Percentiles rank a stretch among this genome's conserved stretches.
These are phyloP conservation scores for Diplodia mutila DNA, from an alignment of 2,329 filamentous ascomycete genomes.

Conservation along the genomic window DNA sequence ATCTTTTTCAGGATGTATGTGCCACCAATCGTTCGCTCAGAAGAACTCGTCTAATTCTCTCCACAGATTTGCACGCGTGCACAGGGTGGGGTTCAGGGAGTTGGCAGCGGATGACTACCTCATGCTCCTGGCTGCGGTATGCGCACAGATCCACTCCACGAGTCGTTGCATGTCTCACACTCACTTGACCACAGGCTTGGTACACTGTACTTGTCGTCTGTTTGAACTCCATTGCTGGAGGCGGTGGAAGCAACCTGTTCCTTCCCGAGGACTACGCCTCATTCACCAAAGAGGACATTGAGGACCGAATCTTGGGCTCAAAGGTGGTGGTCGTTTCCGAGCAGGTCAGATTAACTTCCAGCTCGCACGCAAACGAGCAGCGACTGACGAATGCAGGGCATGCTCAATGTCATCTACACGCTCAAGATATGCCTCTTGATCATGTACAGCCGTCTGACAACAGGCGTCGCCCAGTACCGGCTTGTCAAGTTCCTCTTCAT, in stretches of 20 bases:
- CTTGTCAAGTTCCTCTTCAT: slow-evolving; percentile 54
- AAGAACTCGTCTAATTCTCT: not conserved
- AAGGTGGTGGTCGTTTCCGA: slow-evolving; percentile 52
- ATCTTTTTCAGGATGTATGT: slow-evolving; percentile 36
- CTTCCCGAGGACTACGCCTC: slow-evolving; percentile 40
- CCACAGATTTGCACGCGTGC: slow-evolving; percentile 32
- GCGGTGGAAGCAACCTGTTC: slow-evolving; percentile 51
- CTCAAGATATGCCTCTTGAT: slow-evolving; percentile 62
- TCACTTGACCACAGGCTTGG: not conserved
- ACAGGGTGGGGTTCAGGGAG: slow-evolving; percentile 31
- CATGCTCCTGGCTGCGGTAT: slow-evolving; percentile 31
- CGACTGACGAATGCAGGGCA: slow-evolving; percentile 51
- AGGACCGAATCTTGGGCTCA: slow-evolving; percentile 49
- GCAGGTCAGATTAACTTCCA: slow-evolving; percentile 38
- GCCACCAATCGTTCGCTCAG: not conserved
- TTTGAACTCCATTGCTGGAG: slow-evolving; percentile 46
- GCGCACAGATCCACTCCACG: not conserved
- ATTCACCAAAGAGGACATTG: slow-evolving; percentile 45
- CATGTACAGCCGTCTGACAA: slow-evolving; percentile 57
- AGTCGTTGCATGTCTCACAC: not conserved
- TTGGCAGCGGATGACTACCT: slow-evolving; percentile 35
- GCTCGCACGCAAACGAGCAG: not conserved
- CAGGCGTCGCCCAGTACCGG: slow-evolving; percentile 27
- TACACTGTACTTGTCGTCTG: slow-evolving; percentile 49
- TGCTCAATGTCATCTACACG: slow-evolving; percentile 59